Evolutionary conservation across 208 protist genomes (phyloP).

Genomic region (Porcisia deanei): DNA sequence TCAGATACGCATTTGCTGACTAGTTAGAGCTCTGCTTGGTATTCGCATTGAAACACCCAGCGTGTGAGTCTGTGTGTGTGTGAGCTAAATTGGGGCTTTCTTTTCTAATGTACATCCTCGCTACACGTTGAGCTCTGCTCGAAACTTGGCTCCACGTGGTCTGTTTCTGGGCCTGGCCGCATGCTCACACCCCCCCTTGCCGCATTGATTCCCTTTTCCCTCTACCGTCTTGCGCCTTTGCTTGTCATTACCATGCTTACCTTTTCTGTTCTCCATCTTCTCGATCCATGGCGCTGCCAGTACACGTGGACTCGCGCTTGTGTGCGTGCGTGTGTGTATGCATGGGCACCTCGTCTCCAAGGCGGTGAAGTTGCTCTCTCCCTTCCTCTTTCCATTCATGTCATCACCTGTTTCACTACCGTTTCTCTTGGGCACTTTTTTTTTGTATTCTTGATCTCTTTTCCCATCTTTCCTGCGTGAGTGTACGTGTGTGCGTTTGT

Average conservation of each 20-base stretch:
- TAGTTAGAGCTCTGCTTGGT: background rate
- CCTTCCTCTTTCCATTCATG: background rate
- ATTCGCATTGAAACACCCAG: background rate
- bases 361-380: background rate
- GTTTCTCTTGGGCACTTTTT: background rate
- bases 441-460: background rate
- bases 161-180: background rate
- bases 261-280: background rate
- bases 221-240: background rate
- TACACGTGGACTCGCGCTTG: background rate
- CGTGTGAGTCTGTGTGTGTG: background rate
- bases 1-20: background rate
- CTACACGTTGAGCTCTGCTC: background rate
- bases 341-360: background rate
- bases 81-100: background rate
- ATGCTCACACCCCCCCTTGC: background rate
- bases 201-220: background rate
- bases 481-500: background rate
- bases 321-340: background rate
- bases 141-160: too few relatives aligned
- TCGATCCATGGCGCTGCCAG: background rate
- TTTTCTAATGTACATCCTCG: background rate
- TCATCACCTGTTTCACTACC: too few relatives aligned
- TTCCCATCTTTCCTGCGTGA: background rate
- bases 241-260: background rate